phyloP scores from a whole-genome alignment of 306 rosid genomes.

The Medicago ruthenica region DNA sequence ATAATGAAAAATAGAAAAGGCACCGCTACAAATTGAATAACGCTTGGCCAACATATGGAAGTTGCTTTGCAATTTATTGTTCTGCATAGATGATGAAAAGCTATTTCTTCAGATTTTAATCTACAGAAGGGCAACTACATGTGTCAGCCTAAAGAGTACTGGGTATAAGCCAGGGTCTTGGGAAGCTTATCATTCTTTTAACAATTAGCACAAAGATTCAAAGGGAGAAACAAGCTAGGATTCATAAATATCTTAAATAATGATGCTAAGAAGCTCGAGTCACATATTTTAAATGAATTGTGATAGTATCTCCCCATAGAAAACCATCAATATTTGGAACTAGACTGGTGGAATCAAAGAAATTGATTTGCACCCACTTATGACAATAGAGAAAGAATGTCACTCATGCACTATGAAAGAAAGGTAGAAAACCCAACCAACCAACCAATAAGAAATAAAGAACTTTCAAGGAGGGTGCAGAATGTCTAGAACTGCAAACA shows the following conservation, averaged over 20 bases:
- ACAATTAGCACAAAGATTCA: constrained; percentile 9
- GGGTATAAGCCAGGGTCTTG: neutral
- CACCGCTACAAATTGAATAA: neutral
- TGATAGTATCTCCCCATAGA: constrained; percentile 17
- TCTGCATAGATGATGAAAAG: constrained; percentile 27
- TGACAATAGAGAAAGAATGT: neutral
- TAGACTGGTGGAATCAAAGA: constrained; percentile 19
- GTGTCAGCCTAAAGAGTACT: constrained; percentile 25
- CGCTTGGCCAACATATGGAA: constrained; percentile 14
- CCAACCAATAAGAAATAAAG: constrained; percentile 16
- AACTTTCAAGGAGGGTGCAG: constrained; percentile 16
- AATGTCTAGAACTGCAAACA: constrained; percentile 10
- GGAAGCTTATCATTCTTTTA: constrained; percentile 15
- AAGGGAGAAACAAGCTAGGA: neutral
- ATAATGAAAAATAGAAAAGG: constrained; percentile 2
- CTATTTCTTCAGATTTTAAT: constrained; percentile 20
- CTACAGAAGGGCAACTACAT: neutral
- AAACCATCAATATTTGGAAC: constrained; percentile 26
- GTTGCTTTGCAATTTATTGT: constrained; percentile 22
- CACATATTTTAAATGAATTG: constrained; percentile 31
- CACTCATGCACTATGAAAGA: constrained; percentile 32
- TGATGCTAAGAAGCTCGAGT: constrained; percentile 28
- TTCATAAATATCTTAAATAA: constrained; percentile 25
- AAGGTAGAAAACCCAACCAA: neutral
- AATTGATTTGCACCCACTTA: constrained; percentile 1